Evolutionary conservation across 2,329 filamentous ascomycete genomes (phyloP).

Genomic region (Camillea tinctor): DNA sequence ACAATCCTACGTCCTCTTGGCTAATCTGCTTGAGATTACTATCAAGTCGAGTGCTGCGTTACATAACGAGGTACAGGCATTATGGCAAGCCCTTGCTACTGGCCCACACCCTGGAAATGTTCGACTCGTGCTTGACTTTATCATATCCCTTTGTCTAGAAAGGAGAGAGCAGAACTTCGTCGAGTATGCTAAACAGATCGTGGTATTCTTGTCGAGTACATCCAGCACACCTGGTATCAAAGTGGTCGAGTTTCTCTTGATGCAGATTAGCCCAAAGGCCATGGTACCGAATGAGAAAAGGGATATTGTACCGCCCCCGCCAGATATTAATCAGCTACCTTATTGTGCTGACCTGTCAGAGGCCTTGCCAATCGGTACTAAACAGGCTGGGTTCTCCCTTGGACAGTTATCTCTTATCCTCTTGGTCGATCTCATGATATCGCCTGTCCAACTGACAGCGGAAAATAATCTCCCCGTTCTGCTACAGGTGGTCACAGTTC

Average conservation of each 20-base stretch:
- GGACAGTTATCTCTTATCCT: constrained; percentile 92
- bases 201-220: constrained; percentile 89
- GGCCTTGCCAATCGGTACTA: constrained; percentile 82
- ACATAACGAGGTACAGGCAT: constrained; percentile 94
- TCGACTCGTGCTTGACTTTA: constrained; percentile 90
- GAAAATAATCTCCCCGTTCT: constrained; percentile 77
- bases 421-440: constrained; percentile 93
- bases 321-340: constrained; percentile 72
- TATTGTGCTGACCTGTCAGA: constrained; percentile 85
- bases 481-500: constrained; percentile 84
- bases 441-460: constrained; percentile 74
- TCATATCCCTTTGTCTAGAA: constrained; percentile 90
- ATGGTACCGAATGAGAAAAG: constrained; percentile 92
- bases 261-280: constrained; percentile 91
- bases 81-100: constrained; percentile 95
- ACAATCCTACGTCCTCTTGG: constrained; percentile 89
- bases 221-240: constrained; percentile 73
- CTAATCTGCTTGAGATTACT: constrained; percentile 94
- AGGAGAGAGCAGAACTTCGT: constrained; percentile 97
- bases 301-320: constrained; percentile 64
- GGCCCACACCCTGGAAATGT: constrained; percentile 93
- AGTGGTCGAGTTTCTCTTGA: constrained; percentile 87
- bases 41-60: constrained; percentile 85
- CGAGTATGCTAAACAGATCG: constrained; percentile 95
- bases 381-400: constrained; percentile 85